Percentiles rank a stretch among this genome's conserved stretches.
phyloP scores from a whole-genome alignment of 1,139 yeast genomes.

The Nakaseomyces uthaithaninus region DNA sequence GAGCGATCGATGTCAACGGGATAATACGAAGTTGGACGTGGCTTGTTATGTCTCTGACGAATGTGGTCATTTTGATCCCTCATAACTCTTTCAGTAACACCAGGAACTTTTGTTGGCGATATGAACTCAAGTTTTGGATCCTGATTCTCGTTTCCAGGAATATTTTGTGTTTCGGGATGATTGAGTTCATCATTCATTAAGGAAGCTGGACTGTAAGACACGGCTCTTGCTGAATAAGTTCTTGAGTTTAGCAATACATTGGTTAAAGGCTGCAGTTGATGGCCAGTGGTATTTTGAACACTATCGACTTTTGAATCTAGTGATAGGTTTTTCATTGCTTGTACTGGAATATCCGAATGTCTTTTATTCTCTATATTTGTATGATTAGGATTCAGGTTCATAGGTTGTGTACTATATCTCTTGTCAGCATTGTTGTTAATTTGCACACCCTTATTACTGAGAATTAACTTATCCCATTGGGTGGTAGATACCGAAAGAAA shows the following conservation, averaged over 20 bases:
- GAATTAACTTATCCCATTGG: conserved; percentile 67
- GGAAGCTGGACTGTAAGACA: not conserved
- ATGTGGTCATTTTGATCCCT: not conserved
- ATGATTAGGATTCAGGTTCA: not conserved
- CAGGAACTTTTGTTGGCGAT: not conserved
- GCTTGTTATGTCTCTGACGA: conserved; percentile 4
- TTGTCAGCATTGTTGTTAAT: not conserved
- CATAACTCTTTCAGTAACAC: not conserved
- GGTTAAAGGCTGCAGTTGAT: not conserved
- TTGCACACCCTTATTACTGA: conserved; percentile 1
- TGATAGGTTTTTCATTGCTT: conserved; percentile 4
- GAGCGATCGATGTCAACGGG: conserved; percentile 6
- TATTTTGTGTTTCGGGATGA: not conserved
- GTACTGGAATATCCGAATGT: not conserved
- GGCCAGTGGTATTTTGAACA: not conserved
- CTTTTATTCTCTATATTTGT: not conserved
- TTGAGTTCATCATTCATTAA: not conserved
- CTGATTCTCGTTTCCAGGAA: not conserved
- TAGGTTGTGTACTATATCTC: not conserved
- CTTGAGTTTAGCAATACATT: conserved; percentile 1
- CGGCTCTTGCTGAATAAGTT: conserved; percentile 2
- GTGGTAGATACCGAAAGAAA: conserved; percentile 76
- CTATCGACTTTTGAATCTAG: not conserved
- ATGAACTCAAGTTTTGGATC: not conserved
- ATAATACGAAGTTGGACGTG: conserved; percentile 9